These are phyloP conservation scores for Suillus lakei DNA, from an alignment of 768 basidiomycete species.

Conservation along the genomic window DNA sequence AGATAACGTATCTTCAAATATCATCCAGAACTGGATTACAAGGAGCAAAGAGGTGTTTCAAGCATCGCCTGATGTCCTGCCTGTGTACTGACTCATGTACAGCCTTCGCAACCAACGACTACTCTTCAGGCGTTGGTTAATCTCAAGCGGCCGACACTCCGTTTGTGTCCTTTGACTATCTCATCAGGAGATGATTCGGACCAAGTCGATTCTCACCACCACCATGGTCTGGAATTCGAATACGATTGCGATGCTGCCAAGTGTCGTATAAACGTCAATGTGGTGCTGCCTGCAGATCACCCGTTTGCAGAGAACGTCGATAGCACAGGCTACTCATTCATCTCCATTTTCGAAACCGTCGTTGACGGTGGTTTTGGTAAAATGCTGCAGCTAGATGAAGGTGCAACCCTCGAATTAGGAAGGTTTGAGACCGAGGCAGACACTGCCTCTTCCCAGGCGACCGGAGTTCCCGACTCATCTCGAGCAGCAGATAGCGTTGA, in stretches of 20 bases:
- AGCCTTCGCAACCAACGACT: constrained; percentile 86
- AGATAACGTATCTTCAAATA: constrained; percentile 80
- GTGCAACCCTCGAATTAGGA: constrained; percentile 79
- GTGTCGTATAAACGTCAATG: constrained; percentile 79
- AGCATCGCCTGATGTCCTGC: constrained; percentile 11
- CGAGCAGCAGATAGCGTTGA: constrained; percentile 17
- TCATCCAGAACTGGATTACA: constrained; percentile 83
- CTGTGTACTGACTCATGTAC: constrained; percentile 1
- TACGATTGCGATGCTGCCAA: constrained; percentile 91
- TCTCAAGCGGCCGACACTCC: constrained; percentile 87
- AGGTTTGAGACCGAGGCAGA: constrained; percentile 55
- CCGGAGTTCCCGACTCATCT: constrained; percentile 9
- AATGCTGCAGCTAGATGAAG: constrained; percentile 73
- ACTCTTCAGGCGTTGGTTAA: constrained; percentile 95
- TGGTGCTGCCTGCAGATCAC: constrained; percentile 69
- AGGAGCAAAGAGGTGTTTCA: constrained; percentile 79
- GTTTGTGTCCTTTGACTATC: constrained; percentile 66
- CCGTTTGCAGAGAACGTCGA: constrained; percentile 52
- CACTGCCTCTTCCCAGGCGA: constrained; percentile 25
- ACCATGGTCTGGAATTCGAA: constrained; percentile 87
- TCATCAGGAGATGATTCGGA: constrained; percentile 51
- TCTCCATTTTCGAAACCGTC: constrained; percentile 49
- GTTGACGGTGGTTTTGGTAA: constrained; percentile 86
- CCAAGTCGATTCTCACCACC: constrained; percentile 54
- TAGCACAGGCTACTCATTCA: constrained; percentile 29